Evolutionary conservation across 257 asterid genomes (phyloP).

Genomic region (Solanum neorickii): DNA sequence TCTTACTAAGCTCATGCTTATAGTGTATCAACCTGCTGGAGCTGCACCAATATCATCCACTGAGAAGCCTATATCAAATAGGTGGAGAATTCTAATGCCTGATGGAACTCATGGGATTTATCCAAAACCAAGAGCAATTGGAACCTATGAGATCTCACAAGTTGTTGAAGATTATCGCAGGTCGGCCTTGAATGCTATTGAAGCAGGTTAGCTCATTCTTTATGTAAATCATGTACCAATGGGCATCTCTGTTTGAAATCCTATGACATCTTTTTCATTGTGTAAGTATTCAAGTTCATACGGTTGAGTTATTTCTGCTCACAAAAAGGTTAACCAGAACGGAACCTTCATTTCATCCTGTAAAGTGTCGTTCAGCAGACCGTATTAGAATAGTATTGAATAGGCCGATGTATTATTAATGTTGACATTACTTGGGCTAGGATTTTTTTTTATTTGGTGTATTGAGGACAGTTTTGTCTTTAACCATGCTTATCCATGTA

Average conservation of each 20-base stretch:
- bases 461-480: background rate
- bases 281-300: background rate
- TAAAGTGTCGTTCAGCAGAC: background rate
- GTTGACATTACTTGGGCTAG: background rate
- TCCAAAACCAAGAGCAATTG: conserved; percentile 60
- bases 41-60: conserved; percentile 70
- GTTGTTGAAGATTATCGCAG: conserved; percentile 59
- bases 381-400: background rate
- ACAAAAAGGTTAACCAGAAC: background rate
- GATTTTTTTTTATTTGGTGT: background rate
- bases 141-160: conserved; percentile 37
- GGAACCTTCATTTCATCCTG: background rate
- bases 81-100: conserved; percentile 85
- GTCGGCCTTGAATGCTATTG: conserved; percentile 83
- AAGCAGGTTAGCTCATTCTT: conserved; percentile 55
- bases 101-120: conserved; percentile 55
- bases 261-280: background rate
- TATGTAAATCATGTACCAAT: background rate
- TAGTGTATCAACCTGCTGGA: conserved; percentile 77
- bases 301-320: background rate
- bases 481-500: background rate
- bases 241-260: background rate
- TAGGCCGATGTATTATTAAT: background rate
- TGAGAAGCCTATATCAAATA: conserved; percentile 75
- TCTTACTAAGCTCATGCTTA: background rate